Conservation (phyloP, 352 stramenopile species). For the Phytophthora europaea region DNA sequence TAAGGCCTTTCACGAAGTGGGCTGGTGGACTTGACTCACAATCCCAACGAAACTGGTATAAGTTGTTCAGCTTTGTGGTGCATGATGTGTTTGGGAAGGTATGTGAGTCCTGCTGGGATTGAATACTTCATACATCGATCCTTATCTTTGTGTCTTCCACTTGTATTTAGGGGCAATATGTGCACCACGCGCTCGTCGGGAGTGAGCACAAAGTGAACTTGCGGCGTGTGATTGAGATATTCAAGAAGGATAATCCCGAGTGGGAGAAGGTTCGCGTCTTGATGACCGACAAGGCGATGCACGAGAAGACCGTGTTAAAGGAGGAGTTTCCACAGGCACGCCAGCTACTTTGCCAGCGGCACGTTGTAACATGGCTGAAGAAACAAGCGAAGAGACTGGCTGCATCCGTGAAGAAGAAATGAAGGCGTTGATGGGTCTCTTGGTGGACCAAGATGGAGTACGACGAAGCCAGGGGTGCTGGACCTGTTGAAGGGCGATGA, state of each 20-base stretch:
- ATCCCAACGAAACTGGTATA: too few species aligned
- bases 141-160: background rate
- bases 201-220: conserved; percentile 20
- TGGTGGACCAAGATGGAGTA: background rate
- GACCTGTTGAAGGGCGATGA: too few species aligned
- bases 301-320: conserved; percentile 8
- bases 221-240: background rate
- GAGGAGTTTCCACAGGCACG: background rate
- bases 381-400: background rate
- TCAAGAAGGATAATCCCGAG: conserved; percentile 13
- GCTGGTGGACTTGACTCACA: too few species aligned
- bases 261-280: conserved; percentile 2
- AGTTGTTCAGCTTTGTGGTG: too few species aligned
- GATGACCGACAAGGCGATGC: conserved; percentile 14
- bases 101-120: too few species aligned
- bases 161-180: conserved; percentile 16
- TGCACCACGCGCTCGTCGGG: conserved; percentile 17
- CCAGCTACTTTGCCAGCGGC: background rate
- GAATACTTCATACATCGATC: too few species aligned
- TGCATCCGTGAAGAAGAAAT: background rate
- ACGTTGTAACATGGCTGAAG: background rate
- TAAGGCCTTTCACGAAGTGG: too few species aligned
- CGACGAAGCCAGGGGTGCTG: background rate
- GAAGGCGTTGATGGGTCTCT: background rate
- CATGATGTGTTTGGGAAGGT: too few species aligned